Conservation (phyloP, 768 basidiomycete species). For the Suillus ampliporus region DNA sequence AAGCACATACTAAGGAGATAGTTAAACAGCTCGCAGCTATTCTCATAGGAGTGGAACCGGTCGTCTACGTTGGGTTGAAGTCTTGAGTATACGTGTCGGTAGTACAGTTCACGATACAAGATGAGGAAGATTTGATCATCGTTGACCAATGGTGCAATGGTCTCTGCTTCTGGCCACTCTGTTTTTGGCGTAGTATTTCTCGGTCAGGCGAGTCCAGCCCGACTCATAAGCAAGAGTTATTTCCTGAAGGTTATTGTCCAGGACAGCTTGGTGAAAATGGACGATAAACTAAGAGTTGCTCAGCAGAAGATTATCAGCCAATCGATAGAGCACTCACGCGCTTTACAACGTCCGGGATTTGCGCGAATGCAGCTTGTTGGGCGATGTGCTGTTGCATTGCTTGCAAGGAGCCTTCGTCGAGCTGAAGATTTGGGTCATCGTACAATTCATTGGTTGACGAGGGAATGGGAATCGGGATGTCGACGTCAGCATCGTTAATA, state of each 20-base stretch:
- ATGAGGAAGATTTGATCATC: constrained; percentile 97
- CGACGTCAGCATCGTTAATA: constrained; percentile 68
- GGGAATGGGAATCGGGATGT: constrained; percentile 28
- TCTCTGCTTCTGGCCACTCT: constrained; percentile 98
- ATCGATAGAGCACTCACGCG: constrained; percentile 54
- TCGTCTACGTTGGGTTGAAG: constrained; percentile 96
- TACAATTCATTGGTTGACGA: constrained; percentile 36
- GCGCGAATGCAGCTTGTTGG: constrained; percentile 80
- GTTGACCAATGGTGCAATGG: constrained; percentile 92
- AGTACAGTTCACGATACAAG: constrained; percentile 95
- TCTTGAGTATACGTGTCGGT: constrained; percentile 94
- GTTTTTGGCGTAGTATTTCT: constrained; percentile 93
- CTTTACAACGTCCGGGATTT: constrained; percentile 90
- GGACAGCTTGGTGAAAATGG: constrained; percentile 92
- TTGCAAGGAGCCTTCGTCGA: constrained; percentile 71
- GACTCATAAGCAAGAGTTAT: constrained; percentile 95
- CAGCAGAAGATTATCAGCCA: neutral
- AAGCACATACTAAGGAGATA: constrained; percentile 82
- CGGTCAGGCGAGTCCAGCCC: constrained; percentile 96
- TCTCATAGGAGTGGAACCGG: constrained; percentile 97
- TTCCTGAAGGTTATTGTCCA: constrained; percentile 88
- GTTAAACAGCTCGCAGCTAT: constrained; percentile 98
- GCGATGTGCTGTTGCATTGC: constrained; percentile 86
- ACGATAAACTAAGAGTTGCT: constrained; percentile 78
- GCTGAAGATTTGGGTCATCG: constrained; percentile 54